A percentile compares a stretch with the other conserved stretches of the same genome.
Conservation (phyloP, 2,329 filamentous ascomycete genomes). For the Escovopsis sp. region DNA sequence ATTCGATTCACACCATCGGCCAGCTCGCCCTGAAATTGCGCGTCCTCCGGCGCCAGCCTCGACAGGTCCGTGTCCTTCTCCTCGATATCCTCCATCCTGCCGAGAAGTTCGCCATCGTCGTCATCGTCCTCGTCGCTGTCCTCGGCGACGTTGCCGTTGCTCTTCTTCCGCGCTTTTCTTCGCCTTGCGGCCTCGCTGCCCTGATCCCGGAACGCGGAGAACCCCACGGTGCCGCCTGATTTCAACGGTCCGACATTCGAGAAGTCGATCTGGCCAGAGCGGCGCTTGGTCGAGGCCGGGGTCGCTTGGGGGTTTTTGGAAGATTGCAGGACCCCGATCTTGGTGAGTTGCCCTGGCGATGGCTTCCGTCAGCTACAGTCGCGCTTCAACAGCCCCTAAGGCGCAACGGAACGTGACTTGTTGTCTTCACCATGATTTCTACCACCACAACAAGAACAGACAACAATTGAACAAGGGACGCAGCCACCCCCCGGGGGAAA, state of each 20-base stretch:
- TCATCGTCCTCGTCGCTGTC: conserved; percentile 69
- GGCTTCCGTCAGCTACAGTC: conserved; percentile 7
- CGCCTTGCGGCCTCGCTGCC: conserved; percentile 39
- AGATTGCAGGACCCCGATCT: conserved; percentile 76
- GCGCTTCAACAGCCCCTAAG: too few relatives aligned
- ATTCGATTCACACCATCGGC: conserved; percentile 72
- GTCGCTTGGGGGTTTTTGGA: conserved; percentile 49
- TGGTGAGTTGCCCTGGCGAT: conserved; percentile 69
- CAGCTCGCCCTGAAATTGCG: conserved; percentile 55
- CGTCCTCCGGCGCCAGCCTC: conserved; percentile 54
- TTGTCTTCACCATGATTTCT: too few relatives aligned
- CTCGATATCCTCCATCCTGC: conserved; percentile 49
- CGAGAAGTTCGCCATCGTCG: conserved; percentile 36
- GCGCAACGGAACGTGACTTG: too few relatives aligned
- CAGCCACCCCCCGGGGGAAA: too few relatives aligned
- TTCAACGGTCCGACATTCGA: conserved; percentile 73
- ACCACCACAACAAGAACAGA: too few relatives aligned
- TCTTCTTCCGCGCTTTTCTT: conserved; percentile 44
- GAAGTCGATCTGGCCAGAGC: conserved; percentile 74
- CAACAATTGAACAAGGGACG: too few relatives aligned
- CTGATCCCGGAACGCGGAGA: conserved; percentile 70
- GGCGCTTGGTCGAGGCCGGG: conserved; percentile 52
- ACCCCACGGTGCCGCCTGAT: conserved; percentile 74
- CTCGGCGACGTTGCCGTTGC: conserved; percentile 49
- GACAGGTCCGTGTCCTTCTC: conserved; percentile 41